Evolutionary conservation across 352 stramenopile species (phyloP).

Genomic region (Pythium utonaiense): DNA sequence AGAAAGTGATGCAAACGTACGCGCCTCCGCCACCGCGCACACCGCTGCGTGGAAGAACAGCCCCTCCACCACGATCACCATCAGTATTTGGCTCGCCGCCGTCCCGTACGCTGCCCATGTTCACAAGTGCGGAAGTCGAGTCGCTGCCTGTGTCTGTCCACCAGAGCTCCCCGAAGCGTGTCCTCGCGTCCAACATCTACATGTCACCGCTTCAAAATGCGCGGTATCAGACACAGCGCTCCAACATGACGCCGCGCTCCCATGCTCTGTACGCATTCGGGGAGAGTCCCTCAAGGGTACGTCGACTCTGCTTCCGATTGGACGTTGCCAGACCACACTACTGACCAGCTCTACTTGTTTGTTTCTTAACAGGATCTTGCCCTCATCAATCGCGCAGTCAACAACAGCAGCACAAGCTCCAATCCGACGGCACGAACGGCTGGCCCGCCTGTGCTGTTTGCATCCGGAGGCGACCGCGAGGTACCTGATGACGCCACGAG

Average conservation of each 20-base stretch:
- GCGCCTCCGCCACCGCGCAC: slow-evolving; percentile 28
- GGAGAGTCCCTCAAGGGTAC: slow-evolving; percentile 77
- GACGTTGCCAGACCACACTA: not conserved
- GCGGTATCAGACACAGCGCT: slow-evolving; percentile 58
- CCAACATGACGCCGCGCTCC: slow-evolving; percentile 68
- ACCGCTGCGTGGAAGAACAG: slow-evolving; percentile 32
- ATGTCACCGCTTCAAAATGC: slow-evolving; percentile 83
- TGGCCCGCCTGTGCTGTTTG: slow-evolving; percentile 9
- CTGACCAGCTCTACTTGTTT: not conserved
- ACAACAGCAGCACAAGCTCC: slow-evolving; percentile 3
- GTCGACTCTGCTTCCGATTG: slow-evolving; percentile 9
- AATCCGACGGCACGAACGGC: slow-evolving; percentile 7
- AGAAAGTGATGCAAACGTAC: slow-evolving; percentile 57
- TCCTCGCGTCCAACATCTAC: slow-evolving; percentile 79
- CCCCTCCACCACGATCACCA: slow-evolving; percentile 24
- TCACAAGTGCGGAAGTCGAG: slow-evolving; percentile 72
- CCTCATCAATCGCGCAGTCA: slow-evolving; percentile 30
- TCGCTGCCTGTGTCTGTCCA: slow-evolving; percentile 71
- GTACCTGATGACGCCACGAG: slow-evolving; percentile 9
- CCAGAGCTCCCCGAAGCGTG: slow-evolving; percentile 76
- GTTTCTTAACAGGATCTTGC: slow-evolving; percentile 21
- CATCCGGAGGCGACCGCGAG: slow-evolving; percentile 3
- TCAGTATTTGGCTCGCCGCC: slow-evolving; percentile 41
- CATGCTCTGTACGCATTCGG: slow-evolving; percentile 85
- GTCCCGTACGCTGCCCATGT: slow-evolving; percentile 36